Base-by-base conservation (phyloP, 495 filamentous ascomycete species). In the Neurospora sp. region DNA sequence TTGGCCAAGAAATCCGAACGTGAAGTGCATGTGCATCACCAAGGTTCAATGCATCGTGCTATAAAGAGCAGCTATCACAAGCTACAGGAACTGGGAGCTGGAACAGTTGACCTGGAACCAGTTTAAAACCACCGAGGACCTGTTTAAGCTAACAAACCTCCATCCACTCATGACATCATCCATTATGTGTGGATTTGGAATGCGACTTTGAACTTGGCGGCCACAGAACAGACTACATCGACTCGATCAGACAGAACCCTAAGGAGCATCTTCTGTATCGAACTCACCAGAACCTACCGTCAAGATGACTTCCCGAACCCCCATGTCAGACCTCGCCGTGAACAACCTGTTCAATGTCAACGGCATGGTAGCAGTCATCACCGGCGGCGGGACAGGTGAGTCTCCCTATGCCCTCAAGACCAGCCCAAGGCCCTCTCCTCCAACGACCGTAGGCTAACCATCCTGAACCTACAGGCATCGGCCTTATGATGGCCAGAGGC, bases 401-500 rank as follows among this genome's bases (percentile, higher is more conserved):
- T 22, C 9, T 10, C 31, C n/a, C 10, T 27, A 14, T 12, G 10
- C 48, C 20, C 12, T 12, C 48, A 37, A 6, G 35, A 37, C 35
- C 35, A 37, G 35, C 35, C 35, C 35, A 5, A 37, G 35, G 35
- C 35, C 35, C 35, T 37, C 35, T 37, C 35, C 35, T 37, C 35
- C 35, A 37, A 37, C 35, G 35, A 37, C 35, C 35, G 35, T 37
- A 6, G 14, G 40, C 16, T 18, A 40, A 39, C 65, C 37, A 9
- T 14, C 16, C 16, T 31, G 12, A 10, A 10, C 16, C n/a, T 6
- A 5, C 68, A 90, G 90, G 90, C 5, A 89, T 92, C 75, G 91
- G 90, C 14, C 79, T 86, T 3, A 87, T 86, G 80, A 92, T 92
- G 84, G 85, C 91, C 1, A 84, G 83, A 70, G 89, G 89, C 40